These are phyloP conservation scores for Sungouiozyma ichnusensis DNA, from an alignment of 805 yeast species.

Conservation along the genomic window DNA sequence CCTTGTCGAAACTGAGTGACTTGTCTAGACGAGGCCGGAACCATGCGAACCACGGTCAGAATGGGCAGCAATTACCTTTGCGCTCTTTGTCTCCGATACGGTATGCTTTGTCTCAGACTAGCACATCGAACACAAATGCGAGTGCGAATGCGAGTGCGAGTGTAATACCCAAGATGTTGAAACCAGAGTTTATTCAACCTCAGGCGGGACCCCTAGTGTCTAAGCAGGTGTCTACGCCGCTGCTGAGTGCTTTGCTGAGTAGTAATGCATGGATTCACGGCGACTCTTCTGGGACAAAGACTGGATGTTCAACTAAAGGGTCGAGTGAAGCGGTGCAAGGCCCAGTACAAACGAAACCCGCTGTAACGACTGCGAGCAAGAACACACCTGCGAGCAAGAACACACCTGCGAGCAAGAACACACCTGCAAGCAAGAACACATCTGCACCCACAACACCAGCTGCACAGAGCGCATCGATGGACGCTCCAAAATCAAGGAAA, in stretches of 20 bases:
- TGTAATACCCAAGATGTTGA: conserved; percentile 20
- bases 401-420: too few relatives aligned
- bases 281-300: too few relatives aligned
- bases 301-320: too few relatives aligned
- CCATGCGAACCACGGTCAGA: not conserved
- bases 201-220: too few relatives aligned
- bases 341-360: too few relatives aligned
- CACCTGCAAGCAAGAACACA: too few relatives aligned
- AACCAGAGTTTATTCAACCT: conserved; percentile 17
- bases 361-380: too few relatives aligned
- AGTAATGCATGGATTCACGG: not conserved
- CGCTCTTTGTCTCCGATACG: not conserved
- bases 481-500: too few relatives aligned
- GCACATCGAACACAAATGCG: too few relatives aligned
- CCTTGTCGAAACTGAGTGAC: conserved; percentile 25
- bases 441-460: too few relatives aligned
- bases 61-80: not conserved
- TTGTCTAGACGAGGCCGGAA: conserved; percentile 10
- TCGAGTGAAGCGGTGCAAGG: not conserved
- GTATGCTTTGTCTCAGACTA: not conserved
- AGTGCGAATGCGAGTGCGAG: conserved; percentile 9
- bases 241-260: not conserved
- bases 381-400: not conserved
- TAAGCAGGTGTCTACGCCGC: conserved; percentile 7
- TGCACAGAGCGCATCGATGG: too few relatives aligned